Base-by-base conservation (phyloP, 148 eudicot genomes). In the Vaccinium darrowii region DNA sequence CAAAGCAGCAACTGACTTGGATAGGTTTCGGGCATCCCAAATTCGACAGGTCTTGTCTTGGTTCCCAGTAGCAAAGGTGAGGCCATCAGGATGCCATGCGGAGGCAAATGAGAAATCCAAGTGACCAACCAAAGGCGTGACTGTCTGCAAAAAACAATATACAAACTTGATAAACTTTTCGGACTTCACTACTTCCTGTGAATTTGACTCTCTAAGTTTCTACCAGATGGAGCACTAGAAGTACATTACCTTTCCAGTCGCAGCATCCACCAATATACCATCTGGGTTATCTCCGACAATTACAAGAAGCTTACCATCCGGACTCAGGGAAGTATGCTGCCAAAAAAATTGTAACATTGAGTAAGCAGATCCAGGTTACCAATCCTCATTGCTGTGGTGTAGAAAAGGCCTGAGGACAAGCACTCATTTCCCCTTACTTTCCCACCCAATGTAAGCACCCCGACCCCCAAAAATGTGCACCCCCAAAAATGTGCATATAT, bases 31-130 rank as follows among this genome's bases (percentile, higher is more conserved):
- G 14, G 88, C 84, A 73, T 95, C 98, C 98, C 98, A 95, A 65
- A 95, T 85, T 54, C 98, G 89, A 86, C 97, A 95, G 43, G 97
- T 93, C 83, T 90, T 95, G 86, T 95, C 98, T 75, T 95, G 98
- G 86, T 95, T 95, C 82, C 98, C 98, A 11, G 98, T 95, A 39
- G 97, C 95, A 80, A 95, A 89, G 43, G 91, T 93, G 71, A 88
- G 53, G 81, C 98, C 97, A 58, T 90, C 90, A 16, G 98, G 98
- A 79, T 92, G 90, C 98, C 98, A 95, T 47, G 98, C 98, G 13
- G 98, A 93, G 15, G 98, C 98, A 89, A 95, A 95, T 27, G 98
- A 93, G 88, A 63, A 95, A 88, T 95, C 98, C 78, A 75, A 51
- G 81, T 95, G 98, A 19, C 98, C 97, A 72, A 62, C 47, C 78